Evolutionary conservation across 2,329 filamentous ascomycete species (phyloP).

Genomic region (Phoma sp.): DNA sequence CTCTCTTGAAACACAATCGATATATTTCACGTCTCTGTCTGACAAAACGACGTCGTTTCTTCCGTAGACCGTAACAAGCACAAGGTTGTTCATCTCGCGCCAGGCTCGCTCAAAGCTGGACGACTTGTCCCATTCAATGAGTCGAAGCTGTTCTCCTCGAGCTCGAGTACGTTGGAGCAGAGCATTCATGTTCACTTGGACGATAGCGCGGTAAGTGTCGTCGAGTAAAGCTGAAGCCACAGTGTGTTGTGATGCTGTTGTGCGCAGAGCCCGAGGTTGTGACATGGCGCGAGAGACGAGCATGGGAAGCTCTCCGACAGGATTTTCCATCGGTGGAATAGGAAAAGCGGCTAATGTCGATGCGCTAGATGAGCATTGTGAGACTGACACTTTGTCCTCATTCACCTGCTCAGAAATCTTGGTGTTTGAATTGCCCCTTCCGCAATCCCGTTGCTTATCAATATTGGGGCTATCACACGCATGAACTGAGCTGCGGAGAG

Average conservation of each 20-base stretch:
- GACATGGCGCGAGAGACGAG: conserved; percentile 8
- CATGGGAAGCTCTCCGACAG: conserved; percentile 15
- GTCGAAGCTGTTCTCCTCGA: conserved; percentile 14
- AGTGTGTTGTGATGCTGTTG: not conserved
- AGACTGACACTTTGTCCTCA: not conserved
- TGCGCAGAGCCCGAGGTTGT: not conserved
- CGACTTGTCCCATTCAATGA: conserved; percentile 10
- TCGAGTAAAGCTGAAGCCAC: not conserved
- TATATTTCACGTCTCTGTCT: conserved; percentile 17
- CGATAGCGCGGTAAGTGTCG: conserved; percentile 15
- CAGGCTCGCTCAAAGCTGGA: conserved; percentile 22
- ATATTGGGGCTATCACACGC: not conserved
- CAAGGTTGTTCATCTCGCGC: conserved; percentile 22
- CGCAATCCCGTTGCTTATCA: not conserved
- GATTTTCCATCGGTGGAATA: conserved; percentile 15
- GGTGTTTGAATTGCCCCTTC: not conserved
- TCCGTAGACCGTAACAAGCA: conserved; percentile 27
- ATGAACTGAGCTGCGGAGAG: not conserved
- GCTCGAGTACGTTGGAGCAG: conserved; percentile 19
- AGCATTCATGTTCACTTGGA: conserved; percentile 12
- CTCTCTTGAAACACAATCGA: conserved; percentile 22
- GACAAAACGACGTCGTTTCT: conserved; percentile 19
- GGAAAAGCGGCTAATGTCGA: conserved; percentile 14
- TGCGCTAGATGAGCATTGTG: not conserved
- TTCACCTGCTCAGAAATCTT: conserved; percentile 2